Conservation (phyloP, 2,329 filamentous ascomycete genomes). For the Aspergillus ibericus region DNA sequence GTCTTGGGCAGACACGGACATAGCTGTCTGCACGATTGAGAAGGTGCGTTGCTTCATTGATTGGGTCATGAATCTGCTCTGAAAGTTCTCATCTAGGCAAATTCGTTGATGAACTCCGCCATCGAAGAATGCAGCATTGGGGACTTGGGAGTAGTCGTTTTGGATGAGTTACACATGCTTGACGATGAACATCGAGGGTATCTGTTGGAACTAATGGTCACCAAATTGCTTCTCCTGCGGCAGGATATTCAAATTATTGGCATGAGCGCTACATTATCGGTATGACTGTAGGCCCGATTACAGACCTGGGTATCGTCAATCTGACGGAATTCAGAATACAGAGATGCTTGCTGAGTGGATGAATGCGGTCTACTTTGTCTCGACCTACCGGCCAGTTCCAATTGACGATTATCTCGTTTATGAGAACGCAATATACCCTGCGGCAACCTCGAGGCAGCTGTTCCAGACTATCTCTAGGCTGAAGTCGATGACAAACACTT, state of each 20-base stretch:
- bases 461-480: constrained; percentile 60
- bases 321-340: constrained; percentile 59
- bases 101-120: constrained; percentile 69
- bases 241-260: constrained; percentile 70
- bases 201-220: constrained; percentile 70
- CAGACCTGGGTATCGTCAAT: neutral
- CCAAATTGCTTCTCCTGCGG: constrained; percentile 69
- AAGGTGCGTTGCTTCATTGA: constrained; percentile 48
- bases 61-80: constrained; percentile 6
- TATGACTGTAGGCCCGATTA: constrained; percentile 37
- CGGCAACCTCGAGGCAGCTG: constrained; percentile 58
- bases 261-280: constrained; percentile 77
- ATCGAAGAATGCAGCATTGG: constrained; percentile 69
- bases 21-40: constrained; percentile 77
- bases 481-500: constrained; percentile 28
- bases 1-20: constrained; percentile 72
- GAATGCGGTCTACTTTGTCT: constrained; percentile 68
- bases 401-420: constrained; percentile 74
- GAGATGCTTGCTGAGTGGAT: constrained; percentile 69
- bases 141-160: constrained; percentile 65
- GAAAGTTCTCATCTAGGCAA: constrained; percentile 55
- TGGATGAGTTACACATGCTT: constrained; percentile 82
- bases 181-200: constrained; percentile 75
- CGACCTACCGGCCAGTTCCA: constrained; percentile 71
- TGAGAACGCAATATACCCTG: constrained; percentile 66